Evolutionary conservation across 345 rosid genomes (phyloP), one percentile per base, ranked within the genome.

Genomic region (Tarenaya hassleriana): DNA sequence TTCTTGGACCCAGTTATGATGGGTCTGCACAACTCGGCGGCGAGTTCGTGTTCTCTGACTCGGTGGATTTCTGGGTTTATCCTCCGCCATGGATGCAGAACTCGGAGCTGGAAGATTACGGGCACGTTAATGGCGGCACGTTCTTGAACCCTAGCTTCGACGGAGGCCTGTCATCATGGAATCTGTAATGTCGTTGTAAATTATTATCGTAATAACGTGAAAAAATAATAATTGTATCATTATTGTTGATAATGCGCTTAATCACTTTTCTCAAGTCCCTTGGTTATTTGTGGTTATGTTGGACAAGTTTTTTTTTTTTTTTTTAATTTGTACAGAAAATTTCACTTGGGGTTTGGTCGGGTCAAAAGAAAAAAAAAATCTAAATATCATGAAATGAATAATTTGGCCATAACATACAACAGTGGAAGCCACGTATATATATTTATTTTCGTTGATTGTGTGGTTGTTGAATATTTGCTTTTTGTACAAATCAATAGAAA

Each of bases 41-140:
- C 17, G 79, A 80, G 69, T 76, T 83, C 0, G 80, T 78, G 27
- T 75, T 68, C 38, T 39, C 61, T 43, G 79, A 82, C 70, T 64
- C 80, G 3, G 41, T 68, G 15, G 86, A 67, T 16, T 70, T 68
- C 7, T 73, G 76, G 74, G 53, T 70, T 16, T 68, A 68, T 46
- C 62, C 72, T 3, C 71, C 78, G 3, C 80, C 78, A 0, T 78
- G 78, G 75, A 67, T 70, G 5, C 73, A 75, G 43, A 51, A 48
- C 40, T 53, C 48, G 50, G 80, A 78, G n/a, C n/a, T n/a, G 39
- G 77, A 68, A 41, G 53, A 66, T 16, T 69, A 62, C 5, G 70
- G 66, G 11, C 47, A 52, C 9, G 70, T 59, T 21, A 13, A 31
- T 37, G 60, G 60, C 50, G 16, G 46, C 16, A 10, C 7, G 46